Conservation (phyloP, 441 rosid species). For the Gossypium gossypioides region DNA sequence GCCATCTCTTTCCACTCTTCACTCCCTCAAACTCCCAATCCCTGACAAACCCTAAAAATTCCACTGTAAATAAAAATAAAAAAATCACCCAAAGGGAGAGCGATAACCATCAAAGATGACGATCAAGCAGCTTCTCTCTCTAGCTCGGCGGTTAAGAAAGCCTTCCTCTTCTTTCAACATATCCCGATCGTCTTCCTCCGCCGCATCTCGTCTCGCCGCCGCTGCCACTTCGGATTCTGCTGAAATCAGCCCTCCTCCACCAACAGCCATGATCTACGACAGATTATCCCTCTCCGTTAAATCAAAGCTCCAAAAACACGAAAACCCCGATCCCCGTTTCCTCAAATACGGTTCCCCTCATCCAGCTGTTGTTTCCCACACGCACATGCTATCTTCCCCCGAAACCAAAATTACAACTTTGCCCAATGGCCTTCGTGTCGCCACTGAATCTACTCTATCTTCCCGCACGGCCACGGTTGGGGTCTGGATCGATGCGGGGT, state of each 20-base stretch:
- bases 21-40: background rate
- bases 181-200: slow-evolving; percentile 12
- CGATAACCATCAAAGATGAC: slow-evolving; percentile 1
- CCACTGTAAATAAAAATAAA: too few relatives aligned
- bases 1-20: background rate
- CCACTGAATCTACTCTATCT: slow-evolving; percentile 79
- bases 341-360: slow-evolving; percentile 84
- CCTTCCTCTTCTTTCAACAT: background rate
- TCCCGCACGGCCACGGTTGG: slow-evolving; percentile 84
- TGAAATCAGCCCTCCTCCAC: slow-evolving; percentile 26
- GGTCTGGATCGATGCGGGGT: slow-evolving; percentile 97
- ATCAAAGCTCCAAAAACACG: slow-evolving; percentile 49
- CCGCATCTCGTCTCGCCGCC: slow-evolving; percentile 23
- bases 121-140: slow-evolving; percentile 11
- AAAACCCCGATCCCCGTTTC: slow-evolving; percentile 70
- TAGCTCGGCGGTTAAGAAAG: slow-evolving; percentile 7
- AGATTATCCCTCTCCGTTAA: slow-evolving; percentile 55
- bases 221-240: slow-evolving; percentile 17
- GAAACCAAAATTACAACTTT: slow-evolving; percentile 81
- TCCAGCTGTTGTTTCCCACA: slow-evolving; percentile 50
- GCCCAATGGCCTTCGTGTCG: slow-evolving; percentile 77
- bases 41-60: background rate
- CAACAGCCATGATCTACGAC: slow-evolving; percentile 64
- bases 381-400: slow-evolving; percentile 75
- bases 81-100: background rate